These are phyloP conservation scores for Plasmodium falciparum DNA, from an alignment of 169 alveolate species.

Conservation along the genomic window DNA sequence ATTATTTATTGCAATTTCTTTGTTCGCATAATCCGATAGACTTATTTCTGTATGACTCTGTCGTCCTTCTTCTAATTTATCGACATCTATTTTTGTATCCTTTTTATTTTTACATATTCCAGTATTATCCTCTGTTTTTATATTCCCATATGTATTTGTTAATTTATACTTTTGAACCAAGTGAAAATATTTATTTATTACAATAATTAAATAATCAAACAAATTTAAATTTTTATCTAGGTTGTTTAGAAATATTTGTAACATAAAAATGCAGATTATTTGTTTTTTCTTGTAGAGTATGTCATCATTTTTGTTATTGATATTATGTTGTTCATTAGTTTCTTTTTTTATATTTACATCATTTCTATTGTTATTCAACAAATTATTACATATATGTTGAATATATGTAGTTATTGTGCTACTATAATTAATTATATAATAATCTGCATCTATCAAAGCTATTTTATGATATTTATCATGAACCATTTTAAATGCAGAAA, in stretches of 20 bases:
- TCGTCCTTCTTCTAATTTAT: not conserved
- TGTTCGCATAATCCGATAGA: not conserved
- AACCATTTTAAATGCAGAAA: conserved; percentile 7
- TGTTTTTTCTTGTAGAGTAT: not conserved
- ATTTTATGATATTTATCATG: conserved; percentile 13
- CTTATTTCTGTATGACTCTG: not conserved
- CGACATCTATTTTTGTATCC: not conserved
- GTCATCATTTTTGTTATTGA: too few relatives aligned
- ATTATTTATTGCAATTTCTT: not conserved
- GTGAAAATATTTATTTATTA: conserved; percentile 29
- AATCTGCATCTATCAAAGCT: conserved; percentile 67
- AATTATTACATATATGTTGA: conserved; percentile 40
- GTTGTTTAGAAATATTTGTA: conserved; percentile 34
- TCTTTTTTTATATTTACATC: not conserved
- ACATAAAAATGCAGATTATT: conserved; percentile 56
- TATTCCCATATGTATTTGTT: not conserved
- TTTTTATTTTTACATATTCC: not conserved
- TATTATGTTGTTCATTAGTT: not conserved
- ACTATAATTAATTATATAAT: conserved; percentile 50
- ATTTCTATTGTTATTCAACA: conserved; percentile 1
- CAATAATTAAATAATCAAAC: conserved; percentile 23
- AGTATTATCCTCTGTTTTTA: not conserved
- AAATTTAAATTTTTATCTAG: conserved; percentile 52
- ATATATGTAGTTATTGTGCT: conserved; percentile 67
- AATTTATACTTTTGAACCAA: not conserved